phyloP scores from a whole-genome alignment of 305 asterid genomes.

The Ilex paraguariensis region DNA sequence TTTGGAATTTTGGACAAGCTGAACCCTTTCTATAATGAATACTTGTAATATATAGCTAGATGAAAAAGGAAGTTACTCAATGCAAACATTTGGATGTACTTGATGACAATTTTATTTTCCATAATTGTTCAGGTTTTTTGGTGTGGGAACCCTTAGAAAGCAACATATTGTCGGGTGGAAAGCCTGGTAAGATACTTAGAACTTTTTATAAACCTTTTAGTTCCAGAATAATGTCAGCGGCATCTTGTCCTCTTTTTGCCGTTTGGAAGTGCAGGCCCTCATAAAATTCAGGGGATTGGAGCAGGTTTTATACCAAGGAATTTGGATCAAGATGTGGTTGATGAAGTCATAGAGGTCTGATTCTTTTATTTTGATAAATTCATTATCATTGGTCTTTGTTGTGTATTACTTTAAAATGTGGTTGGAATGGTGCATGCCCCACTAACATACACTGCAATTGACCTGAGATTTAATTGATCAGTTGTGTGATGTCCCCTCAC shows the following conservation, averaged over 20 bases:
- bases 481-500: too few species aligned
- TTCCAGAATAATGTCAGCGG: too few species aligned
- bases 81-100: too few species aligned
- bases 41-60: too few species aligned
- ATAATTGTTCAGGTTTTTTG: conserved; percentile 58
- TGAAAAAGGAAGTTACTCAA: too few species aligned
- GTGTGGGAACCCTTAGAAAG: conserved; percentile 94
- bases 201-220: too few species aligned
- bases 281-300: conserved; percentile 99
- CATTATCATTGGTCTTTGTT: conserved; percentile 3
- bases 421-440: too few species aligned
- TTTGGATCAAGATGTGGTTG: conserved; percentile 83
- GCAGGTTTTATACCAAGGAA: conserved; percentile 99
- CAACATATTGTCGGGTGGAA: conserved; percentile 90
- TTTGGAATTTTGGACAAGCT: too few species aligned
- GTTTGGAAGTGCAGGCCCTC: conserved; percentile 98
- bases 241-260: conserved; percentile 57
- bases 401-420: background rate
- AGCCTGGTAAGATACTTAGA: conserved; percentile 69
- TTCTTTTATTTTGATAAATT: conserved; percentile 6
- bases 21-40: too few species aligned
- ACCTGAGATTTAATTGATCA: too few species aligned
- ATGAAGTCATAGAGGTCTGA: conserved; percentile 92
- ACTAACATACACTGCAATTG: too few species aligned
- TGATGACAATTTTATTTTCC: too few species aligned